Evolutionary conservation across 148 eudicot species (phyloP).

Genomic region (Camellia granthamiana): DNA sequence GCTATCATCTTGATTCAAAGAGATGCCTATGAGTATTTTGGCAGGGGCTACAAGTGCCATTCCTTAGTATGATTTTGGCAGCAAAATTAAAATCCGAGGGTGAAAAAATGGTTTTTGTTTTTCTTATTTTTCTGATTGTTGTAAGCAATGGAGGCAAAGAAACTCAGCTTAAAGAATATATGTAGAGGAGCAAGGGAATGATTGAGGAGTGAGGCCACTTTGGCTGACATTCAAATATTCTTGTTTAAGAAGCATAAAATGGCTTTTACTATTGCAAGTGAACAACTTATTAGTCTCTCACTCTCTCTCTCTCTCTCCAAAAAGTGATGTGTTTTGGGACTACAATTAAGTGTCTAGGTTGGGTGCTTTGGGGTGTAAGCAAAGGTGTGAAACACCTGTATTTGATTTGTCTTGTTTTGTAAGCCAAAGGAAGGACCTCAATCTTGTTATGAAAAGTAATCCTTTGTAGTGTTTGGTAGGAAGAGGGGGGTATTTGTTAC

Average conservation of each 20-base stretch:
- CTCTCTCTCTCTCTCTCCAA: conserved; percentile 11
- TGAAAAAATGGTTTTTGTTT: background rate
- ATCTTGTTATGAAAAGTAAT: conserved; percentile 13
- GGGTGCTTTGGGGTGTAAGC: conserved; percentile 83
- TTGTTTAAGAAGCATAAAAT: conserved; percentile 62
- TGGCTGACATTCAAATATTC: conserved; percentile 36
- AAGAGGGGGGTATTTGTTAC: conserved; percentile 14
- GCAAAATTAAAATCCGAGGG: no score
- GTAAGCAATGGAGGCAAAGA: conserved; percentile 15
- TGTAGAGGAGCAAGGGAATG: conserved; percentile 21
- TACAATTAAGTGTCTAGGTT: conserved; percentile 36
- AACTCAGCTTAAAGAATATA: conserved; percentile 25
- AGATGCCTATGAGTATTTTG: conserved; percentile 60
- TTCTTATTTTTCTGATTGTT: conserved; percentile 12
- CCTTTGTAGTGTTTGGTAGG: conserved; percentile 31
- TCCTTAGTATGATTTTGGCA: background rate
- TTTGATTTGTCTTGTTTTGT: conserved; percentile 50
- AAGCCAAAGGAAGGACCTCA: conserved; percentile 40
- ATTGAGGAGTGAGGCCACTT: conserved; percentile 39
- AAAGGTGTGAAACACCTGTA: conserved; percentile 49
- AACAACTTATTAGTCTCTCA: conserved; percentile 5
- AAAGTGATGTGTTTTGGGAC: conserved; percentile 15
- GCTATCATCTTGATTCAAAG: conserved; percentile 47
- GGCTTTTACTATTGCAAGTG: conserved; percentile 15
- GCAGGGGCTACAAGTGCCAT: conserved; percentile 41